Evolutionary conservation across 257 asterid species (phyloP), one percentile per base, ranked within the genome.

Genomic region (Paulownia fortunei): DNA sequence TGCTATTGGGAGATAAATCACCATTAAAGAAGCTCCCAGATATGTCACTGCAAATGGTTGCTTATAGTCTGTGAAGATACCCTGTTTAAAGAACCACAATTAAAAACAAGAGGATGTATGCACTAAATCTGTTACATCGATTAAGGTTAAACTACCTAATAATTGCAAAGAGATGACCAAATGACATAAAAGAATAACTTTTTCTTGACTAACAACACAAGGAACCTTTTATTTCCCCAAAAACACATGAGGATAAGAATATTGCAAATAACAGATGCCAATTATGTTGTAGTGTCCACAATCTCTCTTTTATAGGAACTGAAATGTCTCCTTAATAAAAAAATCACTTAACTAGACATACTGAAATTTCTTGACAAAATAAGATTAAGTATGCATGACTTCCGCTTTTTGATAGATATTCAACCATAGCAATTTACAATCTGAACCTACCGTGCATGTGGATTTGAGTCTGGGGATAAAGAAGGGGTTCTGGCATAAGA

Each of bases 31-130:
- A 80, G 98, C 98, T 83, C 99, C 99, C 49, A 96, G 94, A 79
- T 96, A 96, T 23, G 99, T 96, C 79, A 96, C 92, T 2, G 99
- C 99, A 92, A 96, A 96, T 42, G 99, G 99, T 74, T 96, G 99
- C 85, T 89, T 93, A 83, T 96, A 96, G 85, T 87, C 92, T 46
- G 91, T 84, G 90, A 93, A 96, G 69, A 96, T 96, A 79, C 84
- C 98, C 99, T 96, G 96, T 80, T 75, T 47, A 58, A 42, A 56
- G 67, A 77, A 75, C 59, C 81, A 72, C 1, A 34, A 46, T 32
- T 39, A 59, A 73, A 74, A 60, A 39, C 42, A 41, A 60, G 58
- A 24, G 36, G 27, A 21, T 3, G 27, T 18, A 55, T 70, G 21
- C 49, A 39, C 30, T 36, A 26, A 37, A 7, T 64, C 27, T 15